Evolutionary conservation across 2,329 filamentous ascomycete genomes (phyloP), one percentile per base, ranked within the genome.

Genomic region (Claviceps maximensis): DNA sequence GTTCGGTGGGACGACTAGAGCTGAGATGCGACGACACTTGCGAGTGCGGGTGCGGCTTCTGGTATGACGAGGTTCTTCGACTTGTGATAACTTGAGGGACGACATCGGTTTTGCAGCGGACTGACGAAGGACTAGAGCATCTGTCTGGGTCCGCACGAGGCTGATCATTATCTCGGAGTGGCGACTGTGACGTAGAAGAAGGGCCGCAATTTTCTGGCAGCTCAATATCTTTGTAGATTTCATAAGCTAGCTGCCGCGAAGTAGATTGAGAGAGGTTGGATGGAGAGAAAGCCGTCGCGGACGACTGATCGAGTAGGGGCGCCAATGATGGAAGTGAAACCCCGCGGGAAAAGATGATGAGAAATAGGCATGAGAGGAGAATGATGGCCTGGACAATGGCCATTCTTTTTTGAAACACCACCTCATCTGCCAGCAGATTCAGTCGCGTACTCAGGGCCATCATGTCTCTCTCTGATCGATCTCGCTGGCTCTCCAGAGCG

Each of bases 391-490:
- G 93, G 36, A 95, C 80, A 54, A 97, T 93, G 4, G 87, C 87
- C 82, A 97, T 94, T 56, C 91, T 80, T 69, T 96, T 96, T 69
- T 86, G 83, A 59, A 86, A 86, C 38, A 84, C 79, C 25, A 97
- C 80, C 68, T 98, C 93, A 62, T 97, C 91, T n/a, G 91, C 91
- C 12, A 98, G 78, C 33, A 97, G 76, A 54, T 87, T 90, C 42
- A 98, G 78, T 25, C 93, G 80, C 9, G 82, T 74, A 61, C 84
- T 87, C 51, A 97, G 76, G 3, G 90, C 90, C 44, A 89, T 76
- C 55, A 95, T 84, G 64, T 97, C 90, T 53, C 82, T 78, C 62
- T 90, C 82, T 17, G 87, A 87, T 59, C 89, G 84, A 63, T 95
- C 86, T 44, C 89, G 83, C 66, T 96, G 91, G 44, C 83, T 84